Conservation (phyloP, 129 eudicot genomes). For the Helianthus tuberosus region DNA sequence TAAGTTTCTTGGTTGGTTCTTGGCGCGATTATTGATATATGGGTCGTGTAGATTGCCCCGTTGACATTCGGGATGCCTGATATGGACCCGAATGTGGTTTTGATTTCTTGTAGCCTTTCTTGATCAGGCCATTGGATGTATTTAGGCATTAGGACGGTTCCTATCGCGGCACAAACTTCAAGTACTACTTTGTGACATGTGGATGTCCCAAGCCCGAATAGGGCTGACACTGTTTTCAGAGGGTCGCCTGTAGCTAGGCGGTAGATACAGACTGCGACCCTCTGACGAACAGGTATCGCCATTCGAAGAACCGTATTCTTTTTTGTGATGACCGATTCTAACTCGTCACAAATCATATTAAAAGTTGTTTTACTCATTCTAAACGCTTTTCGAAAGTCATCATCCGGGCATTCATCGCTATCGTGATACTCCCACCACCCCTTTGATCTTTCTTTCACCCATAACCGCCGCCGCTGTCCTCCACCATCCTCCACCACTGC, state of each 20-base stretch:
- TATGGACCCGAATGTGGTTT: conserved; percentile 34
- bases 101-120: conserved; percentile 32
- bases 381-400: conserved; percentile 56
- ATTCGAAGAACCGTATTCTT: conserved; percentile 61
- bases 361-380: conserved; percentile 66
- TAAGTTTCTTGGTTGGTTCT: conserved; percentile 52
- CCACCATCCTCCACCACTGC: not conserved
- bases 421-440: conserved; percentile 75
- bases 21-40: conserved; percentile 56
- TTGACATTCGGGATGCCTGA: conserved; percentile 61
- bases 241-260: conserved; percentile 80
- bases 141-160: conserved; percentile 57
- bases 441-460: conserved; percentile 78
- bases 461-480: conserved; percentile 47
- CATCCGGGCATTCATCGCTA: conserved; percentile 59
- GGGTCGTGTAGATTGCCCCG: conserved; percentile 50
- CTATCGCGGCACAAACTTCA: conserved; percentile 57
- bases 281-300: conserved; percentile 74
- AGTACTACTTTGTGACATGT: conserved; percentile 46
- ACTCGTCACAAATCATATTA: conserved; percentile 30
- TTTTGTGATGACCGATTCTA: conserved; percentile 46
- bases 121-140: conserved; percentile 69
- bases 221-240: conserved; percentile 55
- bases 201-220: conserved; percentile 69
- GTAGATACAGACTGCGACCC: conserved; percentile 75